Evolutionary conservation across 2,329 filamentous ascomycete species (phyloP).

Genomic region (Colletotrichum musicola): DNA sequence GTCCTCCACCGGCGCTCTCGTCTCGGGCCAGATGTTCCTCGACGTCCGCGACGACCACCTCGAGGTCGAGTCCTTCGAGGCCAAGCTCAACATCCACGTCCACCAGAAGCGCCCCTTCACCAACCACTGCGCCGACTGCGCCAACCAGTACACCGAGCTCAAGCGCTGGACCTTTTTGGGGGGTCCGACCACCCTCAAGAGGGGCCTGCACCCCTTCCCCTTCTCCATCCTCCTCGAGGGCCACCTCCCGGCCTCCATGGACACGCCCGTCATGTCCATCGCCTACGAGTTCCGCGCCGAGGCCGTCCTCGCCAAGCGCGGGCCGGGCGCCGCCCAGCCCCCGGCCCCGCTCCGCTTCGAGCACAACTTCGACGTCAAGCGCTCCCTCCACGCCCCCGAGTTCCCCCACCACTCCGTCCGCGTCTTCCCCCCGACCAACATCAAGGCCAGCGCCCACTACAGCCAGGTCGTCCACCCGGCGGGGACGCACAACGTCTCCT

Average conservation of each 20-base stretch:
- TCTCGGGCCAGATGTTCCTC: slow-evolving; percentile 86
- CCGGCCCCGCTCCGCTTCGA: slow-evolving; percentile 68
- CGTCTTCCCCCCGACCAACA: slow-evolving; percentile 95
- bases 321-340: slow-evolving; percentile 33
- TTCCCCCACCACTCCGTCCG: slow-evolving; percentile 89
- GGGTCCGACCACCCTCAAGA: slow-evolving; percentile 62
- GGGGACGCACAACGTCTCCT: slow-evolving; percentile 81
- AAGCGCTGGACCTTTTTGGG: slow-evolving; percentile 84
- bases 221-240: slow-evolving; percentile 91
- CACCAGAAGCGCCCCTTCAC: slow-evolving; percentile 86
- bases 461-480: slow-evolving; percentile 88
- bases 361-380: slow-evolving; percentile 79
- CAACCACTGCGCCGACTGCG: slow-evolving; percentile 82
- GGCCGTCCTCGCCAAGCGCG: slow-evolving; percentile 66
- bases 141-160: slow-evolving; percentile 77
- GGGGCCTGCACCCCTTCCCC: slow-evolving; percentile 80
- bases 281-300: slow-evolving; percentile 83
- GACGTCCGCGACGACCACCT: slow-evolving; percentile 75
- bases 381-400: slow-evolving; percentile 80
- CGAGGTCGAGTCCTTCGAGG: slow-evolving; percentile 72
- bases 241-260: slow-evolving; percentile 85
- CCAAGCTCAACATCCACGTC: slow-evolving; percentile 77
- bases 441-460: slow-evolving; percentile 87
- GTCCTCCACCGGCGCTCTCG: slow-evolving; percentile 83
- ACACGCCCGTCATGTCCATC: slow-evolving; percentile 78